These are phyloP conservation scores for Umbellularia californica DNA, from an alignment of 164 flowering plant species.

Conservation along the genomic window DNA sequence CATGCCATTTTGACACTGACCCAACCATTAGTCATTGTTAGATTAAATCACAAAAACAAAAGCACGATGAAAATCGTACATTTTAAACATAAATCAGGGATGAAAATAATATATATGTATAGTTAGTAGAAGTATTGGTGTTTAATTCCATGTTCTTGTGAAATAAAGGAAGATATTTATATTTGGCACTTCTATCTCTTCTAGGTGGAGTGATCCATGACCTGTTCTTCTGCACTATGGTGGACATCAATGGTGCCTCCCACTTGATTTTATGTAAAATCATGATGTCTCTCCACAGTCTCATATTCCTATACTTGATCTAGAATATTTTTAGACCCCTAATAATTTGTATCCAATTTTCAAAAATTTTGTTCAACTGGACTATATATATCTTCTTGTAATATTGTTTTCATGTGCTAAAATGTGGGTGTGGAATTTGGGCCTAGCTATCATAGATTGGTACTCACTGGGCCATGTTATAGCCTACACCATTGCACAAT, in stretches of 20 bases:
- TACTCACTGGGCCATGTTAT: not conserved
- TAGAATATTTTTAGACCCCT: no score
- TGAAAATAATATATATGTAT: no score
- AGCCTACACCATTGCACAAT: not conserved
- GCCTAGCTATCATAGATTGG: not conserved
- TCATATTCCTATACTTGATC: not conserved
- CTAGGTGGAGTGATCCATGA: not conserved
- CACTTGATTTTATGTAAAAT: not conserved
- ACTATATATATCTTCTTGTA: not conserved
- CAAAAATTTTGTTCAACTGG: not conserved
- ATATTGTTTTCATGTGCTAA: not conserved
- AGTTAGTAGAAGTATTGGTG: no score
- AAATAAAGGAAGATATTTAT: not conserved
- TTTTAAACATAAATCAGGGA: no score
- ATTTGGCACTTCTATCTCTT: not conserved
- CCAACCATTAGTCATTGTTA: no score
- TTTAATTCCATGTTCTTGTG: not conserved
- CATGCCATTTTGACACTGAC: no score
- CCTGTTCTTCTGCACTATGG: not conserved
- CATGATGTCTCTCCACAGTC: not conserved
- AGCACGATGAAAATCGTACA: no score
- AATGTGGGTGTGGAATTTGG: not conserved
- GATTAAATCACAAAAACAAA: no score
- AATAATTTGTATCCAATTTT: not conserved
- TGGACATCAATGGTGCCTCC: not conserved